Evolutionary conservation across 305 asterid species (phyloP).

Genomic region (Solanum aculeatissimum): DNA sequence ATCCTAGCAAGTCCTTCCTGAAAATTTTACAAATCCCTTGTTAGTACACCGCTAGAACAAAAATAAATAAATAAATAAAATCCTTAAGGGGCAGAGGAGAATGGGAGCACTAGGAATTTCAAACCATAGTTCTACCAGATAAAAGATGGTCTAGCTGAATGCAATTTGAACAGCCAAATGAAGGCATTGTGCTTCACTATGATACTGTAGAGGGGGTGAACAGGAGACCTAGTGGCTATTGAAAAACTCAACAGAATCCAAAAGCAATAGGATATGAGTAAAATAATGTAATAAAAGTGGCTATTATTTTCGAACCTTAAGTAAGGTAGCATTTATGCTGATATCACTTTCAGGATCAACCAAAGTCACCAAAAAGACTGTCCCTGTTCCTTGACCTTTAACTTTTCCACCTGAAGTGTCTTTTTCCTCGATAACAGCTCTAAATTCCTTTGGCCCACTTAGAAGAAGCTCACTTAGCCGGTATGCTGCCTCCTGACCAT

Average conservation of each 20-base stretch:
- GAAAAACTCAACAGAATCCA: neutral
- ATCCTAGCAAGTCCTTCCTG: constrained; percentile 92
- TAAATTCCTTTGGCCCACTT: constrained; percentile 59
- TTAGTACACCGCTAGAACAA: neutral
- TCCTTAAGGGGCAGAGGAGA: neutral
- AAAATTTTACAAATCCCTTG: neutral
- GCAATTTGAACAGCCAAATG: neutral
- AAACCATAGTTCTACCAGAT: neutral
- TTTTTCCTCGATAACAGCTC: constrained; percentile 68
- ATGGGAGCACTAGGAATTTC: neutral
- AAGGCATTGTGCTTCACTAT: neutral
- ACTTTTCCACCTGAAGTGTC: constrained; percentile 87
- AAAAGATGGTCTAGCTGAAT: neutral
- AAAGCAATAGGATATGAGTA: neutral
- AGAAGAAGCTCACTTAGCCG: constrained; percentile 61
- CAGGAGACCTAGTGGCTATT: neutral
- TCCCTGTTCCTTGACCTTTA: constrained; percentile 98
- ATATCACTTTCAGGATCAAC: constrained; percentile 49
- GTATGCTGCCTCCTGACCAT: constrained; percentile 87
- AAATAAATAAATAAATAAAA: too few relatives aligned
- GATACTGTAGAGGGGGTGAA: neutral
- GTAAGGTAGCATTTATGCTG: constrained; percentile 71
- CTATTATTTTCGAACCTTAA: constrained; percentile 41
- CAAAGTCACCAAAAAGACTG: constrained; percentile 65
- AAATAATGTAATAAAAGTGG: neutral